Evolutionary conservation across 371 early-diverging fungal genomes (phyloP), one percentile per base, ranked within the genome.

Genomic region (Rhizopus delemar): DNA sequence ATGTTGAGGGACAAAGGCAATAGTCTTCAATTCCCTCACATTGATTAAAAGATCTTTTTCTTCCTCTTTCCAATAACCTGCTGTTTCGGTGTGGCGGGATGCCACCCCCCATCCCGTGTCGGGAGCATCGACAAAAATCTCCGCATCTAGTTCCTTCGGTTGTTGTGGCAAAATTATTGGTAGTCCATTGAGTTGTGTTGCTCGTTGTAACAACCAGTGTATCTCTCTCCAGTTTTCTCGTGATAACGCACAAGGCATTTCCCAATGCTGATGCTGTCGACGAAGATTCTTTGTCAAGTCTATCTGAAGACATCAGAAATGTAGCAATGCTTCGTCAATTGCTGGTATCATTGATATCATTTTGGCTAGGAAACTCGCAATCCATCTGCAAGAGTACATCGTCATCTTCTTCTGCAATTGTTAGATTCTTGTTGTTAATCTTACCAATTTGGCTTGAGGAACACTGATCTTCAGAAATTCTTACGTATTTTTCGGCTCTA

Each of bases 41-140:
- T 58, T 58, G 58, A 50, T 58, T 2, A 39, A 58, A 8, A 31
- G 22, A 5, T 12, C 15, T 39, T 41, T 51, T 58, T 58, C 51
- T 58, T 36, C 34, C 8, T 29, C 13, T 9, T 46, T 51, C 58
- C 58, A 58, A n/a, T 7, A 51, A 36, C 58, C 58, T 41, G 39
- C 4, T 41, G 57, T 57, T 7, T 22, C 5, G 13, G 38, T 3
- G 22, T 22, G 6, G 4, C 8, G 1, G 7, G 48, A 48, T 5
- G 22, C 7, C 28, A 48, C 1, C 0, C 48, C 48, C 48, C 29
- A 29, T 7, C 29, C 29, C 5, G 29, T 48, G 29, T 48, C 48
- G 8, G 48, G 32, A 9, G 48, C 48, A 29, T 48, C 31, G 7
- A 48, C 3, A 13, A 22, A n/a, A 7, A 48, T 48, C 11, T 6